Percentiles rank a stretch among this genome's conserved stretches.
These are phyloP conservation scores for Nosema granulosis DNA, from an alignment of 371 early-diverging fungal genomes.

Conservation along the genomic window DNA sequence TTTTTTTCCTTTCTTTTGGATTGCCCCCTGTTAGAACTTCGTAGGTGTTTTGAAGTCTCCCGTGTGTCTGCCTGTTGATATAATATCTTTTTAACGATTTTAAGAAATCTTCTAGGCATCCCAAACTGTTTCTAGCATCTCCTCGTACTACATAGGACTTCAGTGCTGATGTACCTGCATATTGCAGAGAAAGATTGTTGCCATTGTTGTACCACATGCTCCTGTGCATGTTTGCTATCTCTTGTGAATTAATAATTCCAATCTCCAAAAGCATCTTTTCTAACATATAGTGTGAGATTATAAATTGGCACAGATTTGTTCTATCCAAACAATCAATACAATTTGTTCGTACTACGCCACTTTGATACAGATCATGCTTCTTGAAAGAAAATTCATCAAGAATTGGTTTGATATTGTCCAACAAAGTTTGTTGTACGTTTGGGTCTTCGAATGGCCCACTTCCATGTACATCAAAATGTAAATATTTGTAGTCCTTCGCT, in stretches of 20 bases:
- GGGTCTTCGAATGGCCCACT: constrained; percentile 17
- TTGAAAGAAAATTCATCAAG: constrained; percentile 70
- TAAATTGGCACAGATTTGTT: constrained; percentile 94
- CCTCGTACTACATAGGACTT: constrained; percentile 91
- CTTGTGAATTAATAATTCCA: constrained; percentile 25
- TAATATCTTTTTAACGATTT: constrained; percentile 64
- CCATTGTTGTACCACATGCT: constrained; percentile 96
- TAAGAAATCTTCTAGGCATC: constrained; percentile 51
- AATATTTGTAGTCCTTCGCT: constrained; percentile 33
- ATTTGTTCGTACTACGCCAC: constrained; percentile 83
- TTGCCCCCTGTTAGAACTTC: constrained; percentile 51
- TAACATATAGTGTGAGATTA: constrained; percentile 73
- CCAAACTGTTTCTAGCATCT: constrained; percentile 72
- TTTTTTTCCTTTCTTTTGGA: background rate
- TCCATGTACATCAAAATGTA: constrained; percentile 61
- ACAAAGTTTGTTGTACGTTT: constrained; percentile 78
- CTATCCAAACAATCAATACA: constrained; percentile 99
- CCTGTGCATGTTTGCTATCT: background rate
- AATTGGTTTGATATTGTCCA: constrained; percentile 73
- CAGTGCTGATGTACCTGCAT: constrained; percentile 92
- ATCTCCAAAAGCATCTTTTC: constrained; percentile 70
- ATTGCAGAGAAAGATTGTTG: constrained; percentile 83
- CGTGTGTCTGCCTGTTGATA: constrained; percentile 63
- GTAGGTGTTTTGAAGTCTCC: constrained; percentile 59
- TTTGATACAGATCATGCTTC: constrained; percentile 68